Conservation (phyloP, 768 basidiomycete genomes). For the Hericium coralloides region DNA sequence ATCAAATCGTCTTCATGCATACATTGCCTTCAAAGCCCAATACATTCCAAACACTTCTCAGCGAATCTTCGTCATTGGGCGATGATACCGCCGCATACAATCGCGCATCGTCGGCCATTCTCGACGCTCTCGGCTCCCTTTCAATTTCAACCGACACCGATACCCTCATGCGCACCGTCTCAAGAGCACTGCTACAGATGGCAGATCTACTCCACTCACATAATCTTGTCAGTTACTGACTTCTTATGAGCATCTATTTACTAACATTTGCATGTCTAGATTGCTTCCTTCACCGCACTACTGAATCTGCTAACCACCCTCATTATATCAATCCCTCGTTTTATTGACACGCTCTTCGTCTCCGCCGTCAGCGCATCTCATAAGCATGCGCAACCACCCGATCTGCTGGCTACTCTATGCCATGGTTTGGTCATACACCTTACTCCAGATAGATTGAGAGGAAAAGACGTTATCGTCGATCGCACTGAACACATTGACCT, state of each 20-base stretch:
- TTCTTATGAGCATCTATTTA: background rate
- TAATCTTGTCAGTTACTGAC: conserved; percentile 2
- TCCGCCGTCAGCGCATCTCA: background rate
- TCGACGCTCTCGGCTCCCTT: conserved; percentile 1
- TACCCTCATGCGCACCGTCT: conserved; percentile 1
- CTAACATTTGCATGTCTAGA: conserved; percentile 1
- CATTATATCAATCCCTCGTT: conserved; percentile 8
- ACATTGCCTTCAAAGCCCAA: background rate
- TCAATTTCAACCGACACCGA: conserved; percentile 2
- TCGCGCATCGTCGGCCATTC: conserved; percentile 7
- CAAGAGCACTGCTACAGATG: conserved; percentile 8
- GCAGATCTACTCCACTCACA: conserved; percentile 3
- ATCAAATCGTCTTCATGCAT: conserved; percentile 12
- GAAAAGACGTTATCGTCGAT: background rate
- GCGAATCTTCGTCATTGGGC: background rate
- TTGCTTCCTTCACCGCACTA: conserved; percentile 3
- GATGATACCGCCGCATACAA: background rate
- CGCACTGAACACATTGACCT: background rate
- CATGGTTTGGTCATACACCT: background rate
- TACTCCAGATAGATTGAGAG: background rate
- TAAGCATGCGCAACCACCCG: background rate
- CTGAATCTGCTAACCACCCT: conserved; percentile 10
- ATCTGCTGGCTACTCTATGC: background rate
- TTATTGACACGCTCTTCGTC: conserved; percentile 1
- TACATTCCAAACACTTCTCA: conserved; percentile 10